Evolutionary conservation across 768 basidiomycete species (phyloP).

Genomic region (Trametes villosa): DNA sequence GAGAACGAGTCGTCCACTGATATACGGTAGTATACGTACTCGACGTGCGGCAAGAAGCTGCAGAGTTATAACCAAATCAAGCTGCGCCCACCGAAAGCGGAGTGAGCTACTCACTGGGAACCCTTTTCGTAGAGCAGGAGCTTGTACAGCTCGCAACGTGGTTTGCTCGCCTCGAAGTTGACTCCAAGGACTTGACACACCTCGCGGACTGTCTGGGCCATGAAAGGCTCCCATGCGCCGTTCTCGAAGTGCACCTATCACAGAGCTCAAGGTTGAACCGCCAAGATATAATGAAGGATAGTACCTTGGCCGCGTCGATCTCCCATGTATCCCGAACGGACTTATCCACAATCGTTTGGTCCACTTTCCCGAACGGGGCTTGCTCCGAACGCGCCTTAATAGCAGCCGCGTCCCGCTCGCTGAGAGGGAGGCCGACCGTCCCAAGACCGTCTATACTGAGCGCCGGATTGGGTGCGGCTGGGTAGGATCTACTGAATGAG

Average conservation of each 20-base stretch:
- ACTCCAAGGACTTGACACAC: constrained; percentile 46
- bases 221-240: constrained; percentile 43
- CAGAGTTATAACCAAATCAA: constrained; percentile 2
- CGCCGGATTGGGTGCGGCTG: constrained; percentile 46
- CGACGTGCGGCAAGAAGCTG: constrained; percentile 48
- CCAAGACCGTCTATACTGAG: constrained; percentile 46
- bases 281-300: not conserved
- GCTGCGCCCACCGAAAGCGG: not conserved
- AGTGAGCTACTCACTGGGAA: constrained; percentile 46
- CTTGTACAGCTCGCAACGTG: constrained; percentile 49
- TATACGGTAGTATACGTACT: constrained; percentile 38
- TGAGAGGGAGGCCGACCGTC: constrained; percentile 48
- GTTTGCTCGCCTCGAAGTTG: constrained; percentile 29
- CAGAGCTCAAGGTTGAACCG: not conserved
- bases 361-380: constrained; percentile 52
- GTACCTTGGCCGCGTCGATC: constrained; percentile 43
- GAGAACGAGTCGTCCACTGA: not conserved
- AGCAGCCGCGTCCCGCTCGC: constrained; percentile 41
- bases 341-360: constrained; percentile 47
- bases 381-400: constrained; percentile 42
- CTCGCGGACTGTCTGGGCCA: constrained; percentile 35
- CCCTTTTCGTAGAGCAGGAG: constrained; percentile 52
- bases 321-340: constrained; percentile 55
- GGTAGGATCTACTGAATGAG: constrained; percentile 33
- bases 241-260: constrained; percentile 44